Evolutionary conservation across 2,329 filamentous ascomycete genomes (phyloP).

Genomic region (Aspergillus ustus): DNA sequence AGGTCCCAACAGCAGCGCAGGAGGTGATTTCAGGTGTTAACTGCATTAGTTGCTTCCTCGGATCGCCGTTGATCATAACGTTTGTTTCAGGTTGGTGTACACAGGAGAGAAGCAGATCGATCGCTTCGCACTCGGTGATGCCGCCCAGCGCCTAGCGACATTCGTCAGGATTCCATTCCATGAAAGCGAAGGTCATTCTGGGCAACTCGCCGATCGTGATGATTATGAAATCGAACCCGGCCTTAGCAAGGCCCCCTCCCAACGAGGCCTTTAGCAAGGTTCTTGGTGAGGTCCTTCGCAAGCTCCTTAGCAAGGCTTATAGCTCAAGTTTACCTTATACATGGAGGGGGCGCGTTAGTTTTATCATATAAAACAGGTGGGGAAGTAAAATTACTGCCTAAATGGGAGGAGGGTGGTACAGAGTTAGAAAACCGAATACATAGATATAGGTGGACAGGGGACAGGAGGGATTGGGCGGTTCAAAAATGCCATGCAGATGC

Average conservation of each 20-base stretch:
- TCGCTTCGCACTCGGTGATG: not conserved
- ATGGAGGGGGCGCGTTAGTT: no score
- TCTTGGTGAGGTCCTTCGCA: no score
- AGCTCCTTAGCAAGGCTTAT: no score
- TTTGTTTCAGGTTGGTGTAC: slow-evolving; percentile 14
- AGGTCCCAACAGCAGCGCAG: slow-evolving; percentile 6
- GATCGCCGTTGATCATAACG: not conserved
- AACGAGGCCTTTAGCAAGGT: no score
- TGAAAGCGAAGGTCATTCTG: not conserved
- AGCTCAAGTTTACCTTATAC: no score
- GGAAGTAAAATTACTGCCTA: no score
- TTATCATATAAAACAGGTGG: no score
- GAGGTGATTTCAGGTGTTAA: slow-evolving; percentile 12
- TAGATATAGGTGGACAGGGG: no score
- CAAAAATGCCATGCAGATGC: not conserved
- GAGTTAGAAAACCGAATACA: no score
- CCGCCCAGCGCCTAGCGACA: not conserved
- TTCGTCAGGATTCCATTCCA: not conserved
- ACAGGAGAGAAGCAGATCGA: not conserved
- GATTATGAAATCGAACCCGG: not conserved
- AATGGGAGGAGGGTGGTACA: no score
- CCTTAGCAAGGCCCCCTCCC: no score
- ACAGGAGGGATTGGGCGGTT: no score
- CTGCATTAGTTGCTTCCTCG: slow-evolving; percentile 1
- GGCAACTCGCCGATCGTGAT: not conserved